phyloP scores from a whole-genome alignment of 1,284 basidiomycete genomes.

The Marasmius oreades region DNA sequence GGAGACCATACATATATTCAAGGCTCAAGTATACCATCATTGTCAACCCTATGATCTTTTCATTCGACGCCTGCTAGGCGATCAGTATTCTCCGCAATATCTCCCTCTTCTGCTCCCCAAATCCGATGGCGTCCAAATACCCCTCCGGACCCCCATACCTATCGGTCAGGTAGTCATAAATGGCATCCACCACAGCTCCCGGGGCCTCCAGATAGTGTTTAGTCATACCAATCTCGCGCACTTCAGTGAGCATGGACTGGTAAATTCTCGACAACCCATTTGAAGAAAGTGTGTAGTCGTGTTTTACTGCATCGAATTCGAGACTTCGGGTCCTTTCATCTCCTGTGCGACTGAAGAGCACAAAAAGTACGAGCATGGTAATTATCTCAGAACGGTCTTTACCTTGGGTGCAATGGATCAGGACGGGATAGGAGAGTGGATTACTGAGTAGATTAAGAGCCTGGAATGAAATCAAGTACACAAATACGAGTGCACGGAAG shows the following conservation, averaged over 20 bases:
- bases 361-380: slow-evolving; percentile 13
- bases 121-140: slow-evolving; percentile 18
- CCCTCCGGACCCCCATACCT: slow-evolving; percentile 11
- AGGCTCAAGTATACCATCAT: too few relatives aligned
- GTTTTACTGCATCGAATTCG: slow-evolving; percentile 12
- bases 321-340: neutral
- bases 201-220: slow-evolving; percentile 17
- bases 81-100: slow-evolving; percentile 9
- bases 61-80: slow-evolving; percentile 2
- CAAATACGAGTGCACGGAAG: neutral
- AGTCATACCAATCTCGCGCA: slow-evolving; percentile 19
- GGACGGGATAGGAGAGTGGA: slow-evolving; percentile 16
- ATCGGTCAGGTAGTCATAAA: slow-evolving; percentile 14
- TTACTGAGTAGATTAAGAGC: slow-evolving; percentile 16
- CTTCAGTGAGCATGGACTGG: slow-evolving; percentile 17
- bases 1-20: too few relatives aligned
- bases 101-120: slow-evolving; percentile 13
- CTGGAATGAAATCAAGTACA: neutral
- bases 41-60: too few relatives aligned
- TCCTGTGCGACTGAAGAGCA: neutral
- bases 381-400: slow-evolving; percentile 19
- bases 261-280: slow-evolving; percentile 15
- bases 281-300: slow-evolving; percentile 18
- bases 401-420: slow-evolving; percentile 20
- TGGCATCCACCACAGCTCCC: slow-evolving; percentile 14